Percentiles rank a stretch among this genome's conserved stretches.
Evolutionary conservation across 352 stramenopile genomes (phyloP).

Genomic region (Pythium phragmiticola): DNA sequence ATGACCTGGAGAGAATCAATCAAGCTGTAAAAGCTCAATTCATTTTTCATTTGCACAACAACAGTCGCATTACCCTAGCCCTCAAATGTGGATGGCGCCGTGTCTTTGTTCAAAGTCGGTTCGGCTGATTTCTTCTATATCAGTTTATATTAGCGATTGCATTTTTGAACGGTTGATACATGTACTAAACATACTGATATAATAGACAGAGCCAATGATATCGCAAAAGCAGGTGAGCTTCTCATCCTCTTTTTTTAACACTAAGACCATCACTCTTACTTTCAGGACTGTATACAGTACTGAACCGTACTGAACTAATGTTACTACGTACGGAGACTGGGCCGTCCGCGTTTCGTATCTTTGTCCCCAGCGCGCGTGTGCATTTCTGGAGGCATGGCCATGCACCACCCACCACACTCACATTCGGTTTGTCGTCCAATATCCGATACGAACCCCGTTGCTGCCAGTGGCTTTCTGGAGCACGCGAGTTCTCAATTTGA

Average conservation of each 20-base stretch:
- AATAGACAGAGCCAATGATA: neutral
- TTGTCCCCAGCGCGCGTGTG: constrained; percentile 31
- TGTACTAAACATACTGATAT: neutral
- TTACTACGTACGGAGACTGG: neutral
- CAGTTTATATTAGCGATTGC: neutral
- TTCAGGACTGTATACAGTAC: too few species aligned
- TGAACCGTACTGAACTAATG: too few species aligned
- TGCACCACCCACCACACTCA: neutral
- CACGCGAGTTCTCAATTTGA: constrained; percentile 1
- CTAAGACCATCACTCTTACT: constrained; percentile 7
- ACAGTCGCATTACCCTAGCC: neutral
- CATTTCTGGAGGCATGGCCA: constrained; percentile 20
- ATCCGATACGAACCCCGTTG: neutral
- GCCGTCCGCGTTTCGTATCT: constrained; percentile 36
- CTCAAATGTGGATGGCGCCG: neutral
- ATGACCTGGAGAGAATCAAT: too few species aligned
- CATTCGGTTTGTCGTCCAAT: constrained; percentile 4
- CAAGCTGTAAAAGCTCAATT: too few species aligned
- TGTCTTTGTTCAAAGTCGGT: constrained; percentile 9
- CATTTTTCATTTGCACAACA: too few species aligned
- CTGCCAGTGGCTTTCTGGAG: too few species aligned
- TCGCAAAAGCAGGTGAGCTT: constrained; percentile 11
- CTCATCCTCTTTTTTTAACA: constrained; percentile 24
- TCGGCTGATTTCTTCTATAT: constrained; percentile 1
- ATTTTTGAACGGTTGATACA: neutral